Percentiles rank a stretch among this genome's conserved stretches.
Evolutionary conservation across 2,329 filamentous ascomycete species (phyloP).

Genomic region (Beauveria medogensis): DNA sequence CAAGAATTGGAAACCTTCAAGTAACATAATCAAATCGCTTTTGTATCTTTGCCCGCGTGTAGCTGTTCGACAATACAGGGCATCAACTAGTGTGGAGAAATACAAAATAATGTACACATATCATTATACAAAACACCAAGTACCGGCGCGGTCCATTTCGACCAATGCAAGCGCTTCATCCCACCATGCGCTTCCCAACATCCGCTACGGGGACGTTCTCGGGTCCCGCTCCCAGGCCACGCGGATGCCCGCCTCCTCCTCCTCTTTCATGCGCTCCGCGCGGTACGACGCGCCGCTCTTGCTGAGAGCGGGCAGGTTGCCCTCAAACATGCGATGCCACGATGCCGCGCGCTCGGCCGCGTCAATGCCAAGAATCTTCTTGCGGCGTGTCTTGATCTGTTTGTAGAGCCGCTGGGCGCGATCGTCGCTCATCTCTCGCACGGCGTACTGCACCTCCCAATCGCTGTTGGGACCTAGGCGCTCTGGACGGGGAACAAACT

Average conservation of each 20-base stretch:
- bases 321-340: conserved; percentile 40
- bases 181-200: background rate
- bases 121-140: background rate
- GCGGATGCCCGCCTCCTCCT: conserved; percentile 37
- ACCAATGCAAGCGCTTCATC: background rate
- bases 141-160: background rate
- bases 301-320: conserved; percentile 33
- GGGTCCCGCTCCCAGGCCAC: conserved; percentile 35
- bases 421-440: conserved; percentile 50
- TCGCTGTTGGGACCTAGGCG: conserved; percentile 31
- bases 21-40: background rate
- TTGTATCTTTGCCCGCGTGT: background rate
- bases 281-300: conserved; percentile 52
- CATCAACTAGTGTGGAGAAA: background rate
- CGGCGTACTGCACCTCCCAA: conserved; percentile 74
- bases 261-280: conserved; percentile 41
- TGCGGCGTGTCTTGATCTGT: conserved; percentile 48
- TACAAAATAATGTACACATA: conserved; percentile 1
- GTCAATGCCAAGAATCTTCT: conserved; percentile 33
- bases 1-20: background rate
- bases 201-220: background rate
- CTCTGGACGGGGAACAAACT: conserved; percentile 52
- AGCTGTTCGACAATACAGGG: background rate
- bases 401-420: conserved; percentile 46
- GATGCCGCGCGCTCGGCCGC: conserved; percentile 32